Evolutionary conservation across 352 stramenopile genomes (phyloP), one percentile per base, ranked within the genome.

Genomic region (Globisporangium camurandrum): DNA sequence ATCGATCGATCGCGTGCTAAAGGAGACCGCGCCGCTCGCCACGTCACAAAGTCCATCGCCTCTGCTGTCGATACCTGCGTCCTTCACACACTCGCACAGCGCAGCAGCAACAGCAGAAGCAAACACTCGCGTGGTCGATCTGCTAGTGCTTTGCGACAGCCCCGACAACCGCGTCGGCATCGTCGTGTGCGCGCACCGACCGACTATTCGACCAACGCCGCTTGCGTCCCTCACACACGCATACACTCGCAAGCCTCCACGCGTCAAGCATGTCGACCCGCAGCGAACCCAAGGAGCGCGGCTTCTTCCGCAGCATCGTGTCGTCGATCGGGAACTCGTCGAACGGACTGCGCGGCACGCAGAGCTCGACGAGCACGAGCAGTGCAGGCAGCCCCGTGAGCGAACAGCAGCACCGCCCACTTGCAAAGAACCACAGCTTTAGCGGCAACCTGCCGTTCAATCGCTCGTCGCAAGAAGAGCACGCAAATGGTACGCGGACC

Each of bases 361-460:
- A 56, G 40, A 73, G 56, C 40, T 52, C 51, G 16, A 74, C 56
- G 7, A 67, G 64, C 24, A 71, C 57, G 26, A 49, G 49, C 12
- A 73, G 63, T 57, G 54, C 43, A 4, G 43, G 42, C 41, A 44
- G 47, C 41, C 59, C 67, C 44, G 56, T 52, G 34, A 51, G 57
- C 42, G 46, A 56, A 17, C n/a, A 39, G 8, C 42, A 30, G 43
- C 51, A 43, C 19, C 51, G 62, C 1, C 51, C 74, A 26, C 64
- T 75, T 23, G 55, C 57, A 40, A 83, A 83, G 49, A 69, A 87
- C 54, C 69, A 87, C 69, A 86, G 71, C 51, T 87, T 89, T 40
- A 89, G 69, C 49, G 75, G 73, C 34, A 70, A 84, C 53, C 48
- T 86, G 48, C 70, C 75, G 45, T 89, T 89, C 68, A 65, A 61